Percentiles rank a stretch among this genome's conserved stretches.
Conservation (phyloP, 1,139 yeast genomes). For the Citeromyces hawaiiensis region DNA sequence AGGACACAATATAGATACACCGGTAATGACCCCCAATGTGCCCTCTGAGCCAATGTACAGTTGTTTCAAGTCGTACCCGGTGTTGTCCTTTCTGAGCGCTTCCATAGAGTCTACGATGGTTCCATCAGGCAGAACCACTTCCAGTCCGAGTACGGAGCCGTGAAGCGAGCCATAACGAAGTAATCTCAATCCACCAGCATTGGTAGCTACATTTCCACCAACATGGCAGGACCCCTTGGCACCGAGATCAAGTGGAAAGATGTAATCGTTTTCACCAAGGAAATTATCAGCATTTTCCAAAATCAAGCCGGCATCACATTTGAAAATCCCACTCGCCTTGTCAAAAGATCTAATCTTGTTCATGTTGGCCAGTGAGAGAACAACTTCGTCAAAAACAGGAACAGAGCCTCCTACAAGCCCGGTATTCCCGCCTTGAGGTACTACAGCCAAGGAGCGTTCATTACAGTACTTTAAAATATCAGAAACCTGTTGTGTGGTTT, state of each 20-base stretch:
- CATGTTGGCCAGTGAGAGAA: constrained; percentile 55
- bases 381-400: constrained; percentile 86
- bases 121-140: constrained; percentile 87
- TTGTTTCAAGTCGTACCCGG: constrained; percentile 89
- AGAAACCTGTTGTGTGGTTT: constrained; percentile 67
- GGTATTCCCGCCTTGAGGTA: constrained; percentile 97
- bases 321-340: constrained; percentile 69
- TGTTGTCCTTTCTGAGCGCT: constrained; percentile 81
- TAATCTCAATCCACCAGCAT: constrained; percentile 90
- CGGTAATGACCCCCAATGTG: constrained; percentile 81
- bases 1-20: constrained; percentile 81
- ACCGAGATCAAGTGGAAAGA: constrained; percentile 90
- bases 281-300: constrained; percentile 76
- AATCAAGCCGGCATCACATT: constrained; percentile 85
- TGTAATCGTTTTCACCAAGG: constrained; percentile 69
- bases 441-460: constrained; percentile 66
- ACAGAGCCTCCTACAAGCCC: constrained; percentile 93
- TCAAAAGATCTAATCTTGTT: constrained; percentile 79
- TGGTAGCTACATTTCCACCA: constrained; percentile 93
- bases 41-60: constrained; percentile 91
- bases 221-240: constrained; percentile 97
- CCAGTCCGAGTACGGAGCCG: constrained; percentile 84
- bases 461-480: constrained; percentile 73
- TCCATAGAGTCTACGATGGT: constrained; percentile 68
- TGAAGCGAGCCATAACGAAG: constrained; percentile 87